These are phyloP conservation scores for Isoetes engelmannii DNA, from an alignment of 83 land plant genomes.

Conservation along the genomic window DNA sequence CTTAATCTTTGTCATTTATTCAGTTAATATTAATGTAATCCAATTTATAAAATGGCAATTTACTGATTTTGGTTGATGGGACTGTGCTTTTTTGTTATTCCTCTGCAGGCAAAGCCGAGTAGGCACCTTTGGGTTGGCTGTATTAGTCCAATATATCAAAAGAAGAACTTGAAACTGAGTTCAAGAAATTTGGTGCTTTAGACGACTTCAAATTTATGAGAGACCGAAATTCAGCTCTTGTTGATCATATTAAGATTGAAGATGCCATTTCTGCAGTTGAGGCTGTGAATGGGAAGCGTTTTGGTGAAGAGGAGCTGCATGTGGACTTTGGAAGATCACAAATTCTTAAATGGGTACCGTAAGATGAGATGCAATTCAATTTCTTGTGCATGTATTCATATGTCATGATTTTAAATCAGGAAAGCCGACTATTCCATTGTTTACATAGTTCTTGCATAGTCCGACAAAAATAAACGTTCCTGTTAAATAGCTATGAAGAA, in stretches of 20 bases:
- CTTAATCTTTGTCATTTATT: background rate
- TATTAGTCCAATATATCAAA: conserved; percentile 50
- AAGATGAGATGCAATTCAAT: conserved; percentile 5
- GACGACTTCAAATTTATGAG: conserved; percentile 65
- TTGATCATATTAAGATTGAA: conserved; percentile 51
- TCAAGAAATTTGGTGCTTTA: conserved; percentile 62
- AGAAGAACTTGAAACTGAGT: conserved; percentile 74
- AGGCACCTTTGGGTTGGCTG: conserved; percentile 88
- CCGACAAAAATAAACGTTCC: no score
- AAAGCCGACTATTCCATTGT: no score
- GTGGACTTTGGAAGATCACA: conserved; percentile 77
- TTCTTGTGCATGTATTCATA: no score
- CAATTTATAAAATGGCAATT: no score
- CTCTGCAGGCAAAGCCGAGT: conserved; percentile 64
- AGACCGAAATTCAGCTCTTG: conserved; percentile 69
- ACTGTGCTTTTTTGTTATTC: background rate
- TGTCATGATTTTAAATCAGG: no score
- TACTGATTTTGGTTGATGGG: no score
- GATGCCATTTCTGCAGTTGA: conserved; percentile 84
- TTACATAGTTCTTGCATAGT: no score
- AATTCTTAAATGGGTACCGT: conserved; percentile 46
- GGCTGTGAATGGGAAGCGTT: conserved; percentile 58
- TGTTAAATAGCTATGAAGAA: no score
- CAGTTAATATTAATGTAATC: no score
- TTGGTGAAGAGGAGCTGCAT: conserved; percentile 62